Conservation (phyloP, 2,329 filamentous ascomycete species). For the Scytalidium lignicola region DNA sequence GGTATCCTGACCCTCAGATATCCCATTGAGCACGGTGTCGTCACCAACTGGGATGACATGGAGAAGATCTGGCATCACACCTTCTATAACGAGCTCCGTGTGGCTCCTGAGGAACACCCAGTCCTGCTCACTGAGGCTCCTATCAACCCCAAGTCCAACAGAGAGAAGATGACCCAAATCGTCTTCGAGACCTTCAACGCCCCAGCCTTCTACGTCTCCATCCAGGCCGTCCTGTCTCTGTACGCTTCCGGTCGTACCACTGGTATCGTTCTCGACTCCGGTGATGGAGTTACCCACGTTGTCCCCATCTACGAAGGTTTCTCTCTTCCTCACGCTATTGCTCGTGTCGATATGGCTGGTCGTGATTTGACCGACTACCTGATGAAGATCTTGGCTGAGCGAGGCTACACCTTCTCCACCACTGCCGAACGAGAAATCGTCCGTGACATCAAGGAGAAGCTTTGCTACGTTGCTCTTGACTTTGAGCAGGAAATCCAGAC, state of each 20-base stretch:
- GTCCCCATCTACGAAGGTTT: constrained; percentile 99
- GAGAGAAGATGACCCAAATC: constrained; percentile 99
- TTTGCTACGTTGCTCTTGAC: constrained; percentile 99
- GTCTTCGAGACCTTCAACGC: constrained; percentile 99
- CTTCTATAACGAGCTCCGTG: constrained; percentile 99
- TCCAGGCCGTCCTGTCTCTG: constrained; percentile 97
- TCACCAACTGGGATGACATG: constrained; percentile 99
- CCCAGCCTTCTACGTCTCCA: constrained; percentile 99
- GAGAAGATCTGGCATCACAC: constrained; percentile 99
- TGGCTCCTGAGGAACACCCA: constrained; percentile 99
- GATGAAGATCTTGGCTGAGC: constrained; percentile 99
- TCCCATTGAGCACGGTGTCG: constrained; percentile 99
- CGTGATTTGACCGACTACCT: constrained; percentile 99
- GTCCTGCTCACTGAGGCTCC: constrained; percentile 98
- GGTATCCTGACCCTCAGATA: constrained; percentile 99
- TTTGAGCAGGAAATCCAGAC: constrained; percentile 99
- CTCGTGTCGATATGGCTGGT: constrained; percentile 99
- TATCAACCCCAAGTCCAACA: constrained; percentile 99
- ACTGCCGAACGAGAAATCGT: constrained; percentile 99
- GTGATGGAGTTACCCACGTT: constrained; percentile 99
- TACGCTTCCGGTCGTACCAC: constrained; percentile 99
- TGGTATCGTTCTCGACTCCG: constrained; percentile 99
- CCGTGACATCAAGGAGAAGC: constrained; percentile 99
- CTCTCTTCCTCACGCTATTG: constrained; percentile 98
- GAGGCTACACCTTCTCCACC: constrained; percentile 99